Base-by-base conservation (phyloP, 495 filamentous ascomycete genomes). In the Echria macrotheca region DNA sequence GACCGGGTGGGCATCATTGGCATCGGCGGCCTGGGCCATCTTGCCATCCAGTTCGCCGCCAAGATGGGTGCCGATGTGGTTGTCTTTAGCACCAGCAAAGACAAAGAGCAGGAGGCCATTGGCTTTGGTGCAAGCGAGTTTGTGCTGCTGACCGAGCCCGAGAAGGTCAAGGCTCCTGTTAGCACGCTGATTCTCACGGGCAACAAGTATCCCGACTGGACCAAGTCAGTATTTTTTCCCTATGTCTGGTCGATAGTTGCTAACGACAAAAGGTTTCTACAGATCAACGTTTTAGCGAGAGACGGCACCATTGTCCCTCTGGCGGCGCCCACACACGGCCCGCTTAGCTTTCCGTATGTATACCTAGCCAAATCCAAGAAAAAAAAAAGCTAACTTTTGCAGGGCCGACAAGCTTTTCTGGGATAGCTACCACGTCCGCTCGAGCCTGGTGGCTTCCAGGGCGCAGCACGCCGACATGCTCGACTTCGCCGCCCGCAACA, bases 61-160 rank as follows among this genome's bases (percentile, higher is more conserved):
- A 77, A 78, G 54, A 76, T 79, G 72, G 80, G 80, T 6, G 75
- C 66, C 52, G 70, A 76, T 15, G 80, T 82, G 1, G 73, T 82
- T 2, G 80, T 79, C 0, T 63, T 82, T 18, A 78, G 73, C 3
- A 64, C 70, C 24, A 69, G 67, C 3, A 70, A 79, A 36, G 52
- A 57, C 25, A 84, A 84, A 69, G 66, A 69, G 15, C 65, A 70
- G 22, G 77, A 82, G 54, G 80, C 80, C 0, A 57, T 72, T 39
- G 51, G 53, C 43, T 69, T 81, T 22, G 79, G 80, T 12, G 79
- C 83, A 4, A 65, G 62, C 29, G 74, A 84, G 57, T 86, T 80
- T 60, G 53, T 74, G 23, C 62, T 69, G 7, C 70, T 71, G 18
- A 69, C 68, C 56, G 70, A 65, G 35, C 55, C 55, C 25, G 41